Evolutionary conservation across 208 protist species (phyloP).

Genomic region (Leishmania martiniquensis): DNA sequence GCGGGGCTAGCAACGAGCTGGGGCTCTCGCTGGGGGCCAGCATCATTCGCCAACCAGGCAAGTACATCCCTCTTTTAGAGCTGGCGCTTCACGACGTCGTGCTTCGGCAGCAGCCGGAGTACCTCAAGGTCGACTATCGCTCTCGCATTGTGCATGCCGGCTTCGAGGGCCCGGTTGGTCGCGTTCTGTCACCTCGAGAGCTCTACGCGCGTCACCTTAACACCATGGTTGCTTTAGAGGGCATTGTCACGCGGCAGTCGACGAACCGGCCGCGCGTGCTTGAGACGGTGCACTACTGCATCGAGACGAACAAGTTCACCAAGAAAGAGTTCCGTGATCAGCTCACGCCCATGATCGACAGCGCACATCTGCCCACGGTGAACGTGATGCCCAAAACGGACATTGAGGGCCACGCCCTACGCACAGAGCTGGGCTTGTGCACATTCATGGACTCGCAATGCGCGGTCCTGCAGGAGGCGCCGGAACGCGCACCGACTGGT

Average conservation of each 20-base stretch:
- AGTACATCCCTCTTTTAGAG: constrained; percentile 93
- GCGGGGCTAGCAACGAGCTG: constrained; percentile 11
- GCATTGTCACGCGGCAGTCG: constrained; percentile 97
- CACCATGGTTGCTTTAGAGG: constrained; percentile 96
- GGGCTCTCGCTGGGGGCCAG: constrained; percentile 57
- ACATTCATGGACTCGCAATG: constrained; percentile 97
- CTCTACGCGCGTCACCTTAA: constrained; percentile 94
- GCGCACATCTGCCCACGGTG: constrained; percentile 86
- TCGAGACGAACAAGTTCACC: constrained; percentile 88
- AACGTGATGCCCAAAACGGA: constrained; percentile 95
- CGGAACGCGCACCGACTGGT: constrained; percentile 97
- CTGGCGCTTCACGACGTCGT: constrained; percentile 93
- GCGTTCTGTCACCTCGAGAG: constrained; percentile 94
- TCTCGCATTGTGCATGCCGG: constrained; percentile 87
- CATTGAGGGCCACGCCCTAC: constrained; percentile 95
- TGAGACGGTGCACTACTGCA: constrained; percentile 97
- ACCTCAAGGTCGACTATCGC: constrained; percentile 88
- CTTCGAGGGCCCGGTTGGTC: constrained; percentile 95
- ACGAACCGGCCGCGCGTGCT: constrained; percentile 80
- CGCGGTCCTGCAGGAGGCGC: constrained; percentile 97
- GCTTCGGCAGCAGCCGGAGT: constrained; percentile 68
- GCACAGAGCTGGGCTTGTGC: constrained; percentile 98
- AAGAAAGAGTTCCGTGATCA: constrained; percentile 95
- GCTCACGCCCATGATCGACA: constrained; percentile 92
- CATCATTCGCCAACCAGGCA: constrained; percentile 81